Conservation (phyloP, 495 filamentous ascomycete species). For the Eremomyces bilateralis region DNA sequence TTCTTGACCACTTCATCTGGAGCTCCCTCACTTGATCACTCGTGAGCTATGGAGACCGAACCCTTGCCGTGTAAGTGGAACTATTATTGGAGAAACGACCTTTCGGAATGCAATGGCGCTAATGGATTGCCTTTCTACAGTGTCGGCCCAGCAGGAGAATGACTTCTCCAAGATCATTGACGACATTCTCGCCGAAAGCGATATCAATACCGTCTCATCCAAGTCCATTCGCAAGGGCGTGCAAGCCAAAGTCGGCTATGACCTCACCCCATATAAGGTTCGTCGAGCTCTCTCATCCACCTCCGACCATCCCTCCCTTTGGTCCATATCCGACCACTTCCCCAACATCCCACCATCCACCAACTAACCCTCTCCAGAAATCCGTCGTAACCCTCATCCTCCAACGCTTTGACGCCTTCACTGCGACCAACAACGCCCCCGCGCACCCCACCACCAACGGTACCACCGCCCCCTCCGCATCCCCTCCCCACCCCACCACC, state of each 20-base stretch:
- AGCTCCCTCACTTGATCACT: too few relatives aligned
- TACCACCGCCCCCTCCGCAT: constrained; percentile 13
- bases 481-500: constrained; percentile 21
- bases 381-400: constrained; percentile 68
- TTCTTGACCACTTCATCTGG: too few relatives aligned
- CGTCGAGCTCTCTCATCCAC: constrained; percentile 7
- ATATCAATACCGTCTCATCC: constrained; percentile 76
- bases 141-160: too few relatives aligned
- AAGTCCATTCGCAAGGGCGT: constrained; percentile 81
- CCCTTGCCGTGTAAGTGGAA: too few relatives aligned
- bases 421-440: constrained; percentile 24
- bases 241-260: constrained; percentile 51
- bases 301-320: neutral
- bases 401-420: constrained; percentile 70
- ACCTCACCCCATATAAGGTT: constrained; percentile 76
- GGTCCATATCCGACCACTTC: neutral
- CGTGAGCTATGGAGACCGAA: too few relatives aligned
- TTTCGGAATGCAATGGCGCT: too few relatives aligned
- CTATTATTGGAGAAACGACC: too few relatives aligned
- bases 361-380: constrained; percentile 26
- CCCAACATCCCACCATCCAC: neutral
- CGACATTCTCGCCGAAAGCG: constrained; percentile 57
- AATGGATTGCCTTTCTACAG: too few relatives aligned
- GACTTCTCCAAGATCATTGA: constrained; percentile 78
- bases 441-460: constrained; percentile 8